These are phyloP conservation scores for Musa troglodytarum DNA, from an alignment of 176 grass and related monocot species.

Conservation along the genomic window DNA sequence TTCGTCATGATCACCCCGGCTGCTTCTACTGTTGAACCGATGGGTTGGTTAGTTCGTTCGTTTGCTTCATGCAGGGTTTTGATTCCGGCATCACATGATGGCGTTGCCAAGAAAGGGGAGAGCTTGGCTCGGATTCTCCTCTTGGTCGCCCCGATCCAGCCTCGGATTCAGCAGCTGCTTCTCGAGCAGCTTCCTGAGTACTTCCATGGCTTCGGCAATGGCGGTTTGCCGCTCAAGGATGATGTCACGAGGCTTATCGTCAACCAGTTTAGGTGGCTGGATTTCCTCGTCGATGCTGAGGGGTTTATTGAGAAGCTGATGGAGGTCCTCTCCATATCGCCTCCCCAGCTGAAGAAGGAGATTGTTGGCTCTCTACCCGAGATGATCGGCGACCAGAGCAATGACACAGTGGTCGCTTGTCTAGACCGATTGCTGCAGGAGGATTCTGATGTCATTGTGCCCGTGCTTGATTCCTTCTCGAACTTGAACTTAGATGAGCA, in stretches of 20 bases:
- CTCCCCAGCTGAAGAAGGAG: constrained; percentile 70
- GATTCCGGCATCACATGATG: constrained; percentile 30
- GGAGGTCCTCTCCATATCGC: constrained; percentile 79
- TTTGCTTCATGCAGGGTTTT: constrained; percentile 23
- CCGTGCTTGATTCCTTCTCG: constrained; percentile 69
- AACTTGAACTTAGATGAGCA: constrained; percentile 60
- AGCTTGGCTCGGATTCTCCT: constrained; percentile 64
- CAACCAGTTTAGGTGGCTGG: constrained; percentile 65
- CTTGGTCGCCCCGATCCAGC: constrained; percentile 59
- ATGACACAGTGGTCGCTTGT: constrained; percentile 41
- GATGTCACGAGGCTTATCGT: constrained; percentile 61
- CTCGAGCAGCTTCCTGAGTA: constrained; percentile 89
- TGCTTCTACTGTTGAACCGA: neutral
- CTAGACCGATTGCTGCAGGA: constrained; percentile 63
- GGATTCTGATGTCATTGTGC: constrained; percentile 64
- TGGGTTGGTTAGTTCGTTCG: too few species aligned
- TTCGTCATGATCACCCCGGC: too few species aligned
- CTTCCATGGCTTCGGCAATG: constrained; percentile 40
- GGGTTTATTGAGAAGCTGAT: constrained; percentile 54
- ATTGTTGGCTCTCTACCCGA: constrained; percentile 85
- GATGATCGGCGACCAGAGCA: constrained; percentile 69
- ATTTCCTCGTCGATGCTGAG: constrained; percentile 63
- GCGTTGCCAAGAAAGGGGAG: neutral
- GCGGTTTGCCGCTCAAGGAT: constrained; percentile 46
- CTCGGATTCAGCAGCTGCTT: constrained; percentile 51